These are phyloP conservation scores for Vachellia pachyceras DNA, from an alignment of 306 rosid genomes.

Conservation along the genomic window DNA sequence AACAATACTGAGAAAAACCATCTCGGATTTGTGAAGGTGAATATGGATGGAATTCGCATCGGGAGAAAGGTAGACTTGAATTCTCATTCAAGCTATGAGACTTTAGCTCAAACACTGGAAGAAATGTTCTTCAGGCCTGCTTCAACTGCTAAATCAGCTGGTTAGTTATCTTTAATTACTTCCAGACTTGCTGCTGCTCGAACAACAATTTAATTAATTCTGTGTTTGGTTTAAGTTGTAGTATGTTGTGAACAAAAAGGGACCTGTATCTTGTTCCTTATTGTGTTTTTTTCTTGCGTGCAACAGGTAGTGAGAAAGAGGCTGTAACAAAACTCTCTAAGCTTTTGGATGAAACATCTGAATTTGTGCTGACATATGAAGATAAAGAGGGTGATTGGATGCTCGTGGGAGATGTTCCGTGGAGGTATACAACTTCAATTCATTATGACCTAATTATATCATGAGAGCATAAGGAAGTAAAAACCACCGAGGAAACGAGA, in stretches of 20 bases:
- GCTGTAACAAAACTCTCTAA: slow-evolving; percentile 49
- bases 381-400: slow-evolving; percentile 80
- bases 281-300: slow-evolving; percentile 13
- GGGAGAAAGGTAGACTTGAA: slow-evolving; percentile 74
- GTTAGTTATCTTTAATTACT: slow-evolving; percentile 38
- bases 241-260: background rate
- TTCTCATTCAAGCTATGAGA: slow-evolving; percentile 70
- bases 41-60: slow-evolving; percentile 65
- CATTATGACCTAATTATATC: background rate
- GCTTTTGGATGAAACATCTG: slow-evolving; percentile 71
- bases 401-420: slow-evolving; percentile 85
- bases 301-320: slow-evolving; percentile 47
- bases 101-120: slow-evolving; percentile 62
- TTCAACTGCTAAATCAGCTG: slow-evolving; percentile 37
- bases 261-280: too few relatives aligned
- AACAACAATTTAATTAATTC: background rate
- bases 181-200: background rate
- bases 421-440: slow-evolving; percentile 51
- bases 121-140: slow-evolving; percentile 67
- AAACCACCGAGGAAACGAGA: background rate
- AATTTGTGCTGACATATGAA: slow-evolving; percentile 77
- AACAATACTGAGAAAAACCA: slow-evolving; percentile 49
- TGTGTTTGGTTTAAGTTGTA: background rate
- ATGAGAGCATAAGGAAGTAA: background rate
- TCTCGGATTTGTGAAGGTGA: slow-evolving; percentile 71